Conservation (phyloP, 805 yeast species). For the Saturnispora besseyi region DNA sequence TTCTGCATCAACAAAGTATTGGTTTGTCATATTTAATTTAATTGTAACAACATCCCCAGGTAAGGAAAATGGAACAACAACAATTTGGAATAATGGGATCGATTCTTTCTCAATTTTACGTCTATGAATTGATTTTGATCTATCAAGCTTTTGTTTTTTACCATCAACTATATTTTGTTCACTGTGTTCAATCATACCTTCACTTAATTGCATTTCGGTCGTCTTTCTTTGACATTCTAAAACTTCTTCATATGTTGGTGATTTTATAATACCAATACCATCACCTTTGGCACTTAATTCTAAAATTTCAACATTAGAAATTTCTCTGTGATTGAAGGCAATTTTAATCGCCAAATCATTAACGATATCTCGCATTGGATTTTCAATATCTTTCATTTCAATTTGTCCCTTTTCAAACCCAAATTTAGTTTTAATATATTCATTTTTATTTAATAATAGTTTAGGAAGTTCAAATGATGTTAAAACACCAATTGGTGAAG, state of each 20-base stretch:
- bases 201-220: slow-evolving; percentile 9
- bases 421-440: slow-evolving; percentile 6
- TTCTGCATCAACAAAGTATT: slow-evolving; percentile 67
- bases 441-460: slow-evolving; percentile 34
- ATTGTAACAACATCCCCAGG: slow-evolving; percentile 76
- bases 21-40: slow-evolving; percentile 70
- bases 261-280: slow-evolving; percentile 63
- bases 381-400: slow-evolving; percentile 39
- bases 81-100: slow-evolving; percentile 41
- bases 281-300: slow-evolving; percentile 74
- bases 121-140: slow-evolving; percentile 7
- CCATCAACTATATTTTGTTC: slow-evolving; percentile 7
- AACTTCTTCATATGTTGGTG: slow-evolving; percentile 38
- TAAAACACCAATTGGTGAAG: slow-evolving; percentile 75
- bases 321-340: slow-evolving; percentile 47
- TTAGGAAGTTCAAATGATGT: slow-evolving; percentile 57
- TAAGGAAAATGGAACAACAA: slow-evolving; percentile 74
- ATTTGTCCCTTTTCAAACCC: slow-evolving; percentile 19
- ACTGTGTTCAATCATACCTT: slow-evolving; percentile 3
- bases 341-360: slow-evolving; percentile 44
- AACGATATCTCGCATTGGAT: slow-evolving; percentile 58
- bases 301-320: slow-evolving; percentile 47
- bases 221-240: slow-evolving; percentile 9
- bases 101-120: slow-evolving; percentile 8
- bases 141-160: slow-evolving; percentile 5